phyloP scores from a whole-genome alignment of 2,329 filamentous ascomycete species.

The Exophiala aquamarina region DNA sequence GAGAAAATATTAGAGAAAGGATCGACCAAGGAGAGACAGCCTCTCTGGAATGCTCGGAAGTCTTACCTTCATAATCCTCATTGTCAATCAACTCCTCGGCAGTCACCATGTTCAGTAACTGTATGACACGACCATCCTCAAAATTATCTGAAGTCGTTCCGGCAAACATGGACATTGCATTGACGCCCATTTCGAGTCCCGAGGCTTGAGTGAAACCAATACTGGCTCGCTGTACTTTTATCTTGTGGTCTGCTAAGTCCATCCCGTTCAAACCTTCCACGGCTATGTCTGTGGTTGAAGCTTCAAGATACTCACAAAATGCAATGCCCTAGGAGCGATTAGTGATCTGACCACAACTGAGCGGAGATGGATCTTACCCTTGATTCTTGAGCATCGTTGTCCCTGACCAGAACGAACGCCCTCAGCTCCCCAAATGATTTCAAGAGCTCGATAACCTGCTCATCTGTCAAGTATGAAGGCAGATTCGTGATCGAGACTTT shows the following conservation, averaged over 20 bases:
- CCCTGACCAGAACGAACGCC: slow-evolving; percentile 86
- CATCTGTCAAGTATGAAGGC: slow-evolving; percentile 81
- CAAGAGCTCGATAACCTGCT: slow-evolving; percentile 87
- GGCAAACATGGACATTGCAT: slow-evolving; percentile 96
- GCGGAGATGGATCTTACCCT: slow-evolving; percentile 60
- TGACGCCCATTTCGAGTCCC: slow-evolving; percentile 91
- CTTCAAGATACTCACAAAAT: slow-evolving; percentile 90
- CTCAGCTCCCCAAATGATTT: slow-evolving; percentile 91
- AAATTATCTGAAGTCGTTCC: slow-evolving; percentile 78
- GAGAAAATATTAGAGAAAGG: slow-evolving; percentile 6
- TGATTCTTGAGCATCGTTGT: slow-evolving; percentile 80
- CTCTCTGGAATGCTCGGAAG: neutral
- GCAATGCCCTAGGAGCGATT: slow-evolving; percentile 71
- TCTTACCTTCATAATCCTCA: slow-evolving; percentile 89
- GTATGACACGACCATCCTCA: slow-evolving; percentile 80
- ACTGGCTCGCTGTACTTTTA: slow-evolving; percentile 86
- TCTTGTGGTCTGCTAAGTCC: slow-evolving; percentile 81
- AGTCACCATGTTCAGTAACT: slow-evolving; percentile 98
- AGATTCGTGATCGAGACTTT: slow-evolving; percentile 94
- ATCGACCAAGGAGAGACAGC: neutral
- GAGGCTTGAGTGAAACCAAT: slow-evolving; percentile 91
- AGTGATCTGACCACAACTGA: slow-evolving; percentile 32
- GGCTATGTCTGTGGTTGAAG: slow-evolving; percentile 72
- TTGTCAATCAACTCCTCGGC: slow-evolving; percentile 89
- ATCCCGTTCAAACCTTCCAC: slow-evolving; percentile 91